A percentile compares a stretch with the other conserved stretches of the same genome.
These are phyloP conservation scores for Aristolochia fimbriata DNA, from an alignment of 164 flowering plant species.

Conservation along the genomic window DNA sequence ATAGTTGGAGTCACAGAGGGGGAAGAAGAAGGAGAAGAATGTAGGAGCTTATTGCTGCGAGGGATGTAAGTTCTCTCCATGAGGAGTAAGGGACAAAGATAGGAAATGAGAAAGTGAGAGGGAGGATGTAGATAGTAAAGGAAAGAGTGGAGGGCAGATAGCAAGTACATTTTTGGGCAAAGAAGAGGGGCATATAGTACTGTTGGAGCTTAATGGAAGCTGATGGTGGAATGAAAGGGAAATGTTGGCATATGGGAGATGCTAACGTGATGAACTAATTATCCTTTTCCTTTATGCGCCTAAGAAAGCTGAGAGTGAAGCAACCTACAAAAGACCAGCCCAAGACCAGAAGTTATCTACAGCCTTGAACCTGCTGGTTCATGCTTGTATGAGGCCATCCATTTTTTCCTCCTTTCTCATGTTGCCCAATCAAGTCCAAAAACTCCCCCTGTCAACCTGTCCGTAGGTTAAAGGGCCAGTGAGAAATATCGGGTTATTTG, in stretches of 20 bases:
- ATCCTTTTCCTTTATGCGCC: slow-evolving; percentile 16
- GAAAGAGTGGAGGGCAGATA: not conserved
- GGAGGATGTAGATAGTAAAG: not conserved
- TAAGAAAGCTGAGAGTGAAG: slow-evolving; percentile 7
- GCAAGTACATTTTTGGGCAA: not conserved
- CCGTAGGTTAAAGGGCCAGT: too few species aligned
- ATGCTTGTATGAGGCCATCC: too few species aligned
- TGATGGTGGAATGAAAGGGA: slow-evolving; percentile 4
- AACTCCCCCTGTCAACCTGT: too few species aligned
- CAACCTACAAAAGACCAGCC: not conserved
- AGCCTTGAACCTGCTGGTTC: too few species aligned
- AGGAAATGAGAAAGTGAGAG: not conserved
- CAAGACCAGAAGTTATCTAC: too few species aligned
- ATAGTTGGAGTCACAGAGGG: slow-evolving; percentile 3
- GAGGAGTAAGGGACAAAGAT: not conserved
- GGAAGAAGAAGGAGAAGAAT: not conserved
- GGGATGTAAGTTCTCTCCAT: slow-evolving; percentile 2
- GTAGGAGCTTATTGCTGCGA: slow-evolving; percentile 1
- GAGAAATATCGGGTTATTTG: too few species aligned
- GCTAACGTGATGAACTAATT: slow-evolving; percentile 19
- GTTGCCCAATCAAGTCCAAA: too few species aligned
- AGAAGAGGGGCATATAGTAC: not conserved
- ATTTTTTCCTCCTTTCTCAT: too few species aligned
- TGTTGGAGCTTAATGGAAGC: not conserved
- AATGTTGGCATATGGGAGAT: slow-evolving; percentile 14